Conservation (phyloP, 495 filamentous ascomycete genomes). For the Sabuloglossum arenarium region DNA sequence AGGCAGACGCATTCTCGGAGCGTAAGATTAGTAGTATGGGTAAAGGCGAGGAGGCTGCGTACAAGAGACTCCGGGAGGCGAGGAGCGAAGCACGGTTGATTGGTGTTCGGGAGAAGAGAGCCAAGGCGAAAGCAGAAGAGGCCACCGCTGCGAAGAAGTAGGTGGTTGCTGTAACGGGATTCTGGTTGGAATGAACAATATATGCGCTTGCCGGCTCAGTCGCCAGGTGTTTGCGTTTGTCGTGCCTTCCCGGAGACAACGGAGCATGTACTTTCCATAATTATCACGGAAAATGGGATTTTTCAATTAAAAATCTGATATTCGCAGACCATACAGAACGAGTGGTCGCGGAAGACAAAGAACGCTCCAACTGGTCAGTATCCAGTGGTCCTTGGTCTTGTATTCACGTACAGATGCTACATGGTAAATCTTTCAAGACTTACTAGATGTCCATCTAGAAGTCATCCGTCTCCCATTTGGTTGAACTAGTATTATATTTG, state of each 20-base stretch:
- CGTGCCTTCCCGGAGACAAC: not conserved
- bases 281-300: not conserved
- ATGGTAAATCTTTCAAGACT: not conserved
- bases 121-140: constrained; percentile 80
- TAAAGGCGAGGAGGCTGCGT: constrained; percentile 62
- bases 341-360: too few relatives aligned
- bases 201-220: not conserved
- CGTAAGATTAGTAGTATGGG: constrained; percentile 64
- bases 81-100: constrained; percentile 63
- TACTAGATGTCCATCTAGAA: not conserved
- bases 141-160: constrained; percentile 81
- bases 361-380: too few relatives aligned
- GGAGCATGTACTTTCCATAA: not conserved
- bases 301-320: too few relatives aligned
- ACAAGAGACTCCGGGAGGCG: constrained; percentile 64
- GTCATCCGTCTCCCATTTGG: not conserved
- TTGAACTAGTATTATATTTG: not conserved
- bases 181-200: not conserved
- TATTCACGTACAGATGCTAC: not conserved
- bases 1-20: constrained; percentile 43
- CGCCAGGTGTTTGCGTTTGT: not conserved
- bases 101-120: constrained; percentile 82
- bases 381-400: too few relatives aligned
- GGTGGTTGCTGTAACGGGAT: constrained; percentile 7
- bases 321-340: too few relatives aligned